Evolutionary conservation across 1,139 yeast species (phyloP).

Genomic region (Suhomyces taliae): DNA sequence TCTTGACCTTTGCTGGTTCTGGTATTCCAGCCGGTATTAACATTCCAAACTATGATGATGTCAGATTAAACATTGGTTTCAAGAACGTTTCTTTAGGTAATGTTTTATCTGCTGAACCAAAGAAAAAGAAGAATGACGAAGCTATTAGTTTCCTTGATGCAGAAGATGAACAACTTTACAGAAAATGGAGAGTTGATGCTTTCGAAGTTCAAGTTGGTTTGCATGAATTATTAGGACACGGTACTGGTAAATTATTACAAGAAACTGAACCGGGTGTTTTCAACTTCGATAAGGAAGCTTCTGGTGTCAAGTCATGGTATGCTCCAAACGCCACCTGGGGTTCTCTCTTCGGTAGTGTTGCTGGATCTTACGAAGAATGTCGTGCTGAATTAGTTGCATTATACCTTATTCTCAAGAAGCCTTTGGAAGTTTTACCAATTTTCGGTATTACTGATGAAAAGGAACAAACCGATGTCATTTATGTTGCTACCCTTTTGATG

Average conservation of each 20-base stretch:
- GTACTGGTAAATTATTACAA: conserved; percentile 77
- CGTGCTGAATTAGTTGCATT: conserved; percentile 90
- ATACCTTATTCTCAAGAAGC: conserved; percentile 68
- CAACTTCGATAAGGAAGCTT: conserved; percentile 71
- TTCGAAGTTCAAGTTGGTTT: conserved; percentile 93
- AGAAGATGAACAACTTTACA: conserved; percentile 54
- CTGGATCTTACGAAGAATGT: conserved; percentile 90
- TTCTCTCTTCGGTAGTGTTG: conserved; percentile 72
- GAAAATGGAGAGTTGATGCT: conserved; percentile 75
- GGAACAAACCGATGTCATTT: conserved; percentile 64
- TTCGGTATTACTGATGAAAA: conserved; percentile 62
- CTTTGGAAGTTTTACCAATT: conserved; percentile 58
- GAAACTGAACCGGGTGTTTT: conserved; percentile 63
- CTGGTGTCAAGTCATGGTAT: conserved; percentile 69
- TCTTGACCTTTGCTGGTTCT: conserved; percentile 82
- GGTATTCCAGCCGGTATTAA: conserved; percentile 94
- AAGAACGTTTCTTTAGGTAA: conserved; percentile 88
- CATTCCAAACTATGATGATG: conserved; percentile 89
- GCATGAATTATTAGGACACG: conserved; percentile 91
- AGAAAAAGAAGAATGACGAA: conserved; percentile 63
- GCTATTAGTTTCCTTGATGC: conserved; percentile 65
- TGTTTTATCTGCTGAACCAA: conserved; percentile 66
- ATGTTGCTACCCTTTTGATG: conserved; percentile 74
- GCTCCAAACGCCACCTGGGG: conserved; percentile 89
- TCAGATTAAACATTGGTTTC: conserved; percentile 78